Base-by-base conservation (phyloP, 1,284 basidiomycete genomes). In the Malassezia psittaci region DNA sequence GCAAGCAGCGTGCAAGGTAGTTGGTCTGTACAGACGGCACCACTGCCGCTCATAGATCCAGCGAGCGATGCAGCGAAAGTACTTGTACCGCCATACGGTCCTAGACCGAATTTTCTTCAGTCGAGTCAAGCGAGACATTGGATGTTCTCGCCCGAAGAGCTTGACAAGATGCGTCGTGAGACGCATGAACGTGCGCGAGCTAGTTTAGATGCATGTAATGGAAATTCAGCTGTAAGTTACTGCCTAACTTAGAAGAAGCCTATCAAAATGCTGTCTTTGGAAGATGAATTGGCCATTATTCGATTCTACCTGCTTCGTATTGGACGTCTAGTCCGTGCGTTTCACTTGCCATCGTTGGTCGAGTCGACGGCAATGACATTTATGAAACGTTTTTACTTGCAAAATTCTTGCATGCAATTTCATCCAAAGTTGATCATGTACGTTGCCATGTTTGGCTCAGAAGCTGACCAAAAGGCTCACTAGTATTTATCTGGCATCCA, bases 381-480 rank as follows among this genome's bases (percentile, higher is more conserved):
- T 75, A 79, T 99, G 63, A 98, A 98, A 75, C 81, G 94, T 5
- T 98, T 99, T 77, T 99, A 98, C 74, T 80, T 98, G 51, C 86
- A 88, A 77, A 98, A 98, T 71, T 96, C 90, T 1, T 89, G 90
- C 51, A 96, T 98, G 90, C 91, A 98, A 73, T 96, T 89, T 83
- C 94, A 98, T 77, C 94, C 93, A 0, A 94, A 94, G 77, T 87
- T 88, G 66, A 88, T 98, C 69, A 96, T 98, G 93, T 94, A 72
- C 50, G 86, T 76, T 42, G 51, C 51, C 19, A 7, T 24, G 35
- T 47, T 54, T 51, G 32, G 18, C 10, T 29, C 24, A 29, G 24
- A 29, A 29, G 24, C 24, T 29, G 24, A 29, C 24, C 24, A 29
- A 4, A 67, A 96, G 91, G 90, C 80, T 96, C 48, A 96, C 93